Base-by-base conservation (phyloP, 495 filamentous ascomycete genomes). In the Hypoxylon crocopeplum region DNA sequence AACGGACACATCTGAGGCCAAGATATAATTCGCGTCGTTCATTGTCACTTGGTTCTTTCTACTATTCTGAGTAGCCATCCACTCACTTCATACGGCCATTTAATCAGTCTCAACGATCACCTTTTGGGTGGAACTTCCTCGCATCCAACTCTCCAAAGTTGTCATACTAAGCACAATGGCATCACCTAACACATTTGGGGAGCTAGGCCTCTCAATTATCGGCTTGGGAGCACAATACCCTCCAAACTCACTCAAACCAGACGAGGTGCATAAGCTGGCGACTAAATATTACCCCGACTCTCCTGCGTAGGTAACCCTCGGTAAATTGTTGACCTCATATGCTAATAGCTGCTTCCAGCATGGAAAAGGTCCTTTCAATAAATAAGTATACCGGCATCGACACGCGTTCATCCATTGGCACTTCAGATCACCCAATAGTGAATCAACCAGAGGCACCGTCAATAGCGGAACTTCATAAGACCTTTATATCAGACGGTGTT, bases 371-470 rank as follows among this genome's bases (percentile, higher is more conserved):
- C 32, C 79, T 84, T 33, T 72, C 75, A 24, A 84, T 88, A 72
- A 88, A 88, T 72, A 75, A 76, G 40, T 84, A 75, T 58, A 86
- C 85, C 1, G 85, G 85, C 32, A 88, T 88, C 36, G 84, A 87
- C 39, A 74, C 76, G 22, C 80, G 85, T 24, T 82, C 84, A 48
- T 83, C 82, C 10, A 78, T 88, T 50, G 83, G 82, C 27, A 73
- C 74, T 1, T 76, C 79, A 15, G 78, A 86, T 58, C 79, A 86
- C 64, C 77, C 79, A 1, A 46, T 84, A 25, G 80, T 82, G n/a
- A 85, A 85, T 54, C 70, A 77, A 38, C 71, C 73, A 10, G 66
- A 69, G 6, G 71, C 84, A 2, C 86, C 86, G 0, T 78, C 78
- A 13, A 83, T 87, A 66, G 70, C 69, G 7, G 80, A 85, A 17